Evolutionary conservation across 305 asterid genomes (phyloP), one percentile per base, ranked within the genome.

Genomic region (Stenogyne calaminthoides): DNA sequence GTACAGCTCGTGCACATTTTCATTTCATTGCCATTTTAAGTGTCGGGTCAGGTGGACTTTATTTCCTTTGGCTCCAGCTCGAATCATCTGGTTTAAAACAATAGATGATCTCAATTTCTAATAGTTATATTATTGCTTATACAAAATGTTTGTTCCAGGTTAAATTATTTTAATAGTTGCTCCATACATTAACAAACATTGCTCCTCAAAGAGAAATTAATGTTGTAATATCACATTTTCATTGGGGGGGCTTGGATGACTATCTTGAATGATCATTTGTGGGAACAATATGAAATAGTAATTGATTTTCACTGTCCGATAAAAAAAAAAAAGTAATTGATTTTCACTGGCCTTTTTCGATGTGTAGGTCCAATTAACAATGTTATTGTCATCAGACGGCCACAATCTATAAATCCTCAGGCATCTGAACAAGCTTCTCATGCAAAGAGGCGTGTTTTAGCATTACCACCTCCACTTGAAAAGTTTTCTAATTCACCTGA

Each of bases 311-410:
- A n/a, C n/a, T n/a, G n/a, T n/a, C n/a, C n/a, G n/a, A n/a, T n/a
- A n/a, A n/a, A n/a, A n/a, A n/a, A n/a, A n/a, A n/a, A n/a, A n/a
- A n/a, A n/a, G n/a, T n/a, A n/a, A n/a, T n/a, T n/a, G n/a, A n/a
- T n/a, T n/a, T 47, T 62, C 73, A 74, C 71, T 78, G 73, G 59
- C 73, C 58, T 70, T 62, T 69, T 55, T 52, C 62, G 20, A 49
- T 76, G n/a, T 74, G 65, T 88, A 91, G 96, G 97, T 61, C 85
- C 94, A 4, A 82, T 89, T 60, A 92, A 80, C 80, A 95, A 90
- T 69, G 81, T 90, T 60, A 72, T 86, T 49, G 87, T 95, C 76
- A 74, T 82, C 72, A 86, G 86, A 80, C 95, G 78, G 61, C 82
- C 89, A 5, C 85, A 78, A 51, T 46, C 75, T 72, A 37, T 81